Evolutionary conservation across 805 yeast species (phyloP).

Genomic region (Teunomyces lycoperdinae): DNA sequence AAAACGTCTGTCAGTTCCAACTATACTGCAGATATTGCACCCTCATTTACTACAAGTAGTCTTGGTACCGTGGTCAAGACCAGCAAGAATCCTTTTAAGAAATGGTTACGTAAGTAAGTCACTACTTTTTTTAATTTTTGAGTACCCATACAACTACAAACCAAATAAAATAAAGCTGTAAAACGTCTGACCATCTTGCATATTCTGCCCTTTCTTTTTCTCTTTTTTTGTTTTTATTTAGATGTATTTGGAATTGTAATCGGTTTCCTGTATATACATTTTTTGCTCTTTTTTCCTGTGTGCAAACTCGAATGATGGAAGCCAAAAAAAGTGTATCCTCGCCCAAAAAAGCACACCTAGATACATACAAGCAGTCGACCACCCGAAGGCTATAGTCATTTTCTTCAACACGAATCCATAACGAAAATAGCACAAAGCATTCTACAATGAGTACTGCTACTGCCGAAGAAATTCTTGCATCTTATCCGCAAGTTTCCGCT

Average conservation of each 20-base stretch:
- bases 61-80: slow-evolving; percentile 20
- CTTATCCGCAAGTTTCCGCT: slow-evolving; percentile 73
- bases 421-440: not conserved
- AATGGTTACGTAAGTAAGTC: slow-evolving; percentile 31
- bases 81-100: slow-evolving; percentile 38
- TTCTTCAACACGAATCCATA: not conserved
- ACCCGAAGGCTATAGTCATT: not conserved
- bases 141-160: not conserved
- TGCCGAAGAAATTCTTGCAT: slow-evolving; percentile 39
- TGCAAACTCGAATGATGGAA: not conserved
- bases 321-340: not conserved
- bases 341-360: slow-evolving; percentile 2
- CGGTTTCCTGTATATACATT: not conserved
- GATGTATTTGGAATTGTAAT: not conserved
- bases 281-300: not conserved
- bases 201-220: not conserved
- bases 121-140: not conserved
- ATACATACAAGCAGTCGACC: not conserved
- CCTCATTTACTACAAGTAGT: slow-evolving; percentile 23
- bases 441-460: slow-evolving; percentile 5
- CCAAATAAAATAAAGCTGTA: not conserved
- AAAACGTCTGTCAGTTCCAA: not conserved
- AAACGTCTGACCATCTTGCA: not conserved
- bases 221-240: not conserved
- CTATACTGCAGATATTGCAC: slow-evolving; percentile 9